Evolutionary conservation across 306 rosid genomes (phyloP).

Genomic region (Sphenostylis stenocarpa): DNA sequence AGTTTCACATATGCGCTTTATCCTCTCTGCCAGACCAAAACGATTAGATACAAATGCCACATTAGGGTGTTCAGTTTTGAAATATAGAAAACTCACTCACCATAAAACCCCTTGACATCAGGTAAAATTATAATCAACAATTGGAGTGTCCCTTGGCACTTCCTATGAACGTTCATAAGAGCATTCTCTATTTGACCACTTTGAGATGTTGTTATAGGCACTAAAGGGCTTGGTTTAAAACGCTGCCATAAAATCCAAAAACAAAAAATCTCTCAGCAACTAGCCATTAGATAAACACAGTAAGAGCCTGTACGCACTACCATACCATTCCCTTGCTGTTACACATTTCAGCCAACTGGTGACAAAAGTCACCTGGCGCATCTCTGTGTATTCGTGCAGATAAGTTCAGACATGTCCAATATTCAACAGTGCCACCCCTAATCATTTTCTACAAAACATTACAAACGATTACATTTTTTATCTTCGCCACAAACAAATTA

Average conservation of each 20-base stretch:
- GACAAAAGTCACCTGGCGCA: slow-evolving; percentile 31
- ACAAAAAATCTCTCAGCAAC: background rate
- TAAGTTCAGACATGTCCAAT: slow-evolving; percentile 62
- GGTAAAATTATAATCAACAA: slow-evolving; percentile 72
- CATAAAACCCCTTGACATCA: slow-evolving; percentile 58
- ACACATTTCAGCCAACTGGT: slow-evolving; percentile 51
- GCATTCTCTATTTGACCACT: slow-evolving; percentile 42
- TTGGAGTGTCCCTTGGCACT: slow-evolving; percentile 42
- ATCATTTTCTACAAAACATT: slow-evolving; percentile 61
- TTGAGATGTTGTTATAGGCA: slow-evolving; percentile 27
- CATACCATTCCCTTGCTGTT: slow-evolving; percentile 72
- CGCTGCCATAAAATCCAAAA: slow-evolving; percentile 32
- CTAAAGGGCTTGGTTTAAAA: slow-evolving; percentile 37
- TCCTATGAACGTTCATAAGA: slow-evolving; percentile 39
- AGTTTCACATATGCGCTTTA: slow-evolving; percentile 78
- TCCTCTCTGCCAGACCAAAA: slow-evolving; percentile 44
- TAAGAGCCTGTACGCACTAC: background rate
- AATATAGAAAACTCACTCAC: slow-evolving; percentile 47
- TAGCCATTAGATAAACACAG: background rate
- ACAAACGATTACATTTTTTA: background rate
- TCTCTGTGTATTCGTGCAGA: slow-evolving; percentile 25
- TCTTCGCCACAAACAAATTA: background rate
- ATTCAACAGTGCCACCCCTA: slow-evolving; percentile 52
- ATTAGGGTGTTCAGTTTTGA: background rate
- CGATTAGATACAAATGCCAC: background rate